Base-by-base conservation (phyloP, 2,329 filamentous ascomycete species). In the Sporothrix protearum region DNA sequence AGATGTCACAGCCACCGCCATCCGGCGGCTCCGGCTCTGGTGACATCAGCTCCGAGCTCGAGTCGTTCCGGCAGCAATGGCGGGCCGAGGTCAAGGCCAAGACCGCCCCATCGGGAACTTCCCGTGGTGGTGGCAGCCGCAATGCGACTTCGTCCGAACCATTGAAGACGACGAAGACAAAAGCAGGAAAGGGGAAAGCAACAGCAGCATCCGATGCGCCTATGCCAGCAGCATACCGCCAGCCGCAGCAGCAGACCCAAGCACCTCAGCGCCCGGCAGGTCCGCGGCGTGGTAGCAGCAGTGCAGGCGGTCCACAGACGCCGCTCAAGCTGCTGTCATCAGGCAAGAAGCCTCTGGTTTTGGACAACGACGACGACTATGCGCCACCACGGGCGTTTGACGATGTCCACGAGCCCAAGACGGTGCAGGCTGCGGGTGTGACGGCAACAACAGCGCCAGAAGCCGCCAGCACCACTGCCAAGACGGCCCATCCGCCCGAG, bases 31-130 rank as follows among this genome's bases (percentile, higher is more conserved):
- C n/a, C 6, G 70, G 28, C 36, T 4, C 30, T 10, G 45, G 51
- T 16, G 67, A 84, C 71, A 80, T 85, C 64, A 85, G 88, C 78
- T 85, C 90, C 68, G 94, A 97, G 80, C 87, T 97, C 73, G 93
- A 97, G 80, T 90, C 87, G 61, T 97, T 97, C 82, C 90, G 95
- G 75, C 87, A 88, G 77, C 87, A 93, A 84, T 97, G 94, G 94
- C 88, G 89, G 72, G 91, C 93, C 76, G 94, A 97, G 79, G 91
- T 97, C 7, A 78, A 83, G 66, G 80, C 81, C 2, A 83, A 78
- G 73, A 77, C 80, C 69, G 39, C 70, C 0, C 53, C 78, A 19
- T 8, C 75, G 4, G 72, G 73, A 68, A 66, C 59, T 16, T 49
- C 63, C 12, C 42, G 42, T 47, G 42, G 42, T 47, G 14, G 42